These are phyloP conservation scores for Gracilaria domingensis DNA, from an alignment of 23 red algal genomes.

Conservation along the genomic window DNA sequence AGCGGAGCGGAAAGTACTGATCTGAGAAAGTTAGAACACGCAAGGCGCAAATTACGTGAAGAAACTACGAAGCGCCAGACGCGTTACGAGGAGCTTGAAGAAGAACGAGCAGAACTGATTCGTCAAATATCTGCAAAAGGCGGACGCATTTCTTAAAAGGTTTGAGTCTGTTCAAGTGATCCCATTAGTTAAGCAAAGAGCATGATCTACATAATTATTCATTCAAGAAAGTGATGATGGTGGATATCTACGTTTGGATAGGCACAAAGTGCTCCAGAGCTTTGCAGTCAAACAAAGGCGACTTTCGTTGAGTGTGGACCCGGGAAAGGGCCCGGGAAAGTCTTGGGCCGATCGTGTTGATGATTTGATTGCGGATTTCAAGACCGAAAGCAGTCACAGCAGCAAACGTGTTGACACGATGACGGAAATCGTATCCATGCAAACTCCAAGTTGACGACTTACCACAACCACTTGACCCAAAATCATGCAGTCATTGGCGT, in stretches of 20 bases:
- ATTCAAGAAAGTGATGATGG: neutral
- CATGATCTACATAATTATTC: no score
- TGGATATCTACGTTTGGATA: neutral
- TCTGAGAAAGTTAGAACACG: conserved; percentile 62
- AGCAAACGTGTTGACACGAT: no score
- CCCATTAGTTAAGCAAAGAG: neutral
- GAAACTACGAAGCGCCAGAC: conserved; percentile 51
- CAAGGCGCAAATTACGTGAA: conserved; percentile 50
- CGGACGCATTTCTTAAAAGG: neutral
- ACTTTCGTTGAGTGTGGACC: neutral
- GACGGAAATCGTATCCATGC: no score
- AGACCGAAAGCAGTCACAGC: no score
- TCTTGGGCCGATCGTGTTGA: no score
- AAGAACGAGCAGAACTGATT: conserved; percentile 53
- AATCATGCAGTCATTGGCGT: no score
- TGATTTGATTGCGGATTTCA: no score
- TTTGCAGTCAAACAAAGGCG: neutral
- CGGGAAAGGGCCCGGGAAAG: no score
- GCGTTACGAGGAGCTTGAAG: conserved; percentile 66
- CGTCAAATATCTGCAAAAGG: conserved; percentile 37
- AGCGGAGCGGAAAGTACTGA: conserved; percentile 58
- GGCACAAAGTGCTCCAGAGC: neutral
- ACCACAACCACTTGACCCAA: no score
- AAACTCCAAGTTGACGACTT: no score
- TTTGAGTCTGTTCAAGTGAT: neutral